Base-by-base conservation (phyloP, 2,329 filamentous ascomycete genomes). In the Rutstroemia sydowiana region DNA sequence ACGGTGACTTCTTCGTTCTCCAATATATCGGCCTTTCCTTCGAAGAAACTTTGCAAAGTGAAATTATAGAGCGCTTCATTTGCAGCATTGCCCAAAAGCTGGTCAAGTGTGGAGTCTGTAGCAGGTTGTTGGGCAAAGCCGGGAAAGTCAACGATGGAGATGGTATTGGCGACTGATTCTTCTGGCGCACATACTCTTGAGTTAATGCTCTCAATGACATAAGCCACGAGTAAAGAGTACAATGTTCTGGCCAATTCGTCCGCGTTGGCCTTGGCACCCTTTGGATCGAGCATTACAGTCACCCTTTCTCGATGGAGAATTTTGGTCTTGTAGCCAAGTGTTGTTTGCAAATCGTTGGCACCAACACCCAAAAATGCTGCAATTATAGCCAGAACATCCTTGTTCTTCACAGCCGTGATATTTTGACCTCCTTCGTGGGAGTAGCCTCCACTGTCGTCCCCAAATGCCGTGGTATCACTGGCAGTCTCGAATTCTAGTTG, bases 281-380 rank as follows among this genome's bases (percentile, higher is more conserved):
- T 84, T 6, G 92, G 88, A 65, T 98, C 93, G 31, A 98, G 79
- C 91, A 98, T 95, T 59, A 98, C 88, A 0, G 93, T 98, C n/a
- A 98, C 93, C 50, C 93, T 85, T 74, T 98, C 93, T 57, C 90
- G 87, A 65, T 95, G 88, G 52, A 98, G 85, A 61, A 93, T 96
- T 75, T 95, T 96, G 18, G 90, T 97, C 73, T 95, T 95, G 75
- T 96, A 95, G 3, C 91, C 89, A 53, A 98, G 75, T 28, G 89
- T 95, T 36, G 80, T 84, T 71, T 98, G 91, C 5, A 98, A 76
- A 55, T 95, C 88, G 45, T 81, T 76, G 9, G 85, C 79, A 62
- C 83, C 81, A 6, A 98, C 85, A 43, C 93, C 93, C 1, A 98
- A 74, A 75, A 98, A 98, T n/a, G 92, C 91, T 10, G 93, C 91